Evolutionary conservation across 768 basidiomycete species (phyloP).

Genomic region (Cytidiella melzeri): DNA sequence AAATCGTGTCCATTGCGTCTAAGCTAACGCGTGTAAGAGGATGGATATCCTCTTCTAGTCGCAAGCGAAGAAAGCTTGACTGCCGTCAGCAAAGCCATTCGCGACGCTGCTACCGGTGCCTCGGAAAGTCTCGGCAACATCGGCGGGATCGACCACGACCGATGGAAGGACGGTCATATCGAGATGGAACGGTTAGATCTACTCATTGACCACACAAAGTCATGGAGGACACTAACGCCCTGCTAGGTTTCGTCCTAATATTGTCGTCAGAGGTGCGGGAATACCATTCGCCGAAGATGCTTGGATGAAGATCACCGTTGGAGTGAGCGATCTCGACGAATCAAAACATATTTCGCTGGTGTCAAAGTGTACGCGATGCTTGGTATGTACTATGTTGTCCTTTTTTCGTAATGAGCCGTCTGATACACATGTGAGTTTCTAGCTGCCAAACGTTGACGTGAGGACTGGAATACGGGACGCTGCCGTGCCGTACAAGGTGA

Average conservation of each 20-base stretch:
- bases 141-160: slow-evolving; percentile 27
- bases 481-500: slow-evolving; percentile 69
- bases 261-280: slow-evolving; percentile 58
- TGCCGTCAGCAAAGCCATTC: slow-evolving; percentile 43
- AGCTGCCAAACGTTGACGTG: slow-evolving; percentile 73
- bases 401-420: slow-evolving; percentile 2
- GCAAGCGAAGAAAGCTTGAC: slow-evolving; percentile 61
- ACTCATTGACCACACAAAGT: slow-evolving; percentile 3
- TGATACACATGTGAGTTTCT: background rate
- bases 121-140: slow-evolving; percentile 11
- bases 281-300: slow-evolving; percentile 68
- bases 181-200: slow-evolving; percentile 50
- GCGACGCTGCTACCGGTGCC: slow-evolving; percentile 43
- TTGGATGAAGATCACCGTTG: slow-evolving; percentile 48
- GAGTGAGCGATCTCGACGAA: slow-evolving; percentile 22
- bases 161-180: slow-evolving; percentile 46
- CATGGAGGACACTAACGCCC: slow-evolving; percentile 3
- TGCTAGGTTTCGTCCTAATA: slow-evolving; percentile 69
- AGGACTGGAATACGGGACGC: slow-evolving; percentile 58
- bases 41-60: slow-evolving; percentile 64
- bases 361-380: slow-evolving; percentile 63
- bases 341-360: slow-evolving; percentile 45
- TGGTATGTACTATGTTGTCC: slow-evolving; percentile 39
- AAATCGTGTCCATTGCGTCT: background rate
- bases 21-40: slow-evolving; percentile 34